Evolutionary conservation across 2,329 filamentous ascomycete species (phyloP).

Genomic region (Elsinoe arachidis): DNA sequence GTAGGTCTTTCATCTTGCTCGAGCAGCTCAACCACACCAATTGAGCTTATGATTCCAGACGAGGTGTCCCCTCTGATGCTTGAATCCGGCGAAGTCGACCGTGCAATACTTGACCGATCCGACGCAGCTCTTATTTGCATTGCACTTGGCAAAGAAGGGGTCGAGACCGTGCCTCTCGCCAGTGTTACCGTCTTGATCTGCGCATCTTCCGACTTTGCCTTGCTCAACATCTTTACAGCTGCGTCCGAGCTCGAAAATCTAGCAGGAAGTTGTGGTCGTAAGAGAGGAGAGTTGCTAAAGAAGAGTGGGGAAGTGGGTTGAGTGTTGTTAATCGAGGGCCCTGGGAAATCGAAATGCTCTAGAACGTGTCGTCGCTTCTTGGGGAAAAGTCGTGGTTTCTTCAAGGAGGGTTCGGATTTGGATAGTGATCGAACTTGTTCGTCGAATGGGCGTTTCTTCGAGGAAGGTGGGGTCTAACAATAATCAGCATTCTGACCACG

Average conservation of each 20-base stretch:
- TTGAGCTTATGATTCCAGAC: constrained; percentile 50
- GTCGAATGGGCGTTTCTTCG: neutral
- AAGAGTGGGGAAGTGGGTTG: constrained; percentile 44
- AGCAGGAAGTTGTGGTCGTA: constrained; percentile 37
- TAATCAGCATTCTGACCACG: neutral
- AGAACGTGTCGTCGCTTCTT: constrained; percentile 19
- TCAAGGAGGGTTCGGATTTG: constrained; percentile 9
- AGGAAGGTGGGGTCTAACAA: neutral
- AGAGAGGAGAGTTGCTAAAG: constrained; percentile 40
- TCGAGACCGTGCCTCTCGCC: constrained; percentile 37
- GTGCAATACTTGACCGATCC: constrained; percentile 44
- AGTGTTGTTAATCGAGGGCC: constrained; percentile 15
- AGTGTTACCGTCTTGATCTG: constrained; percentile 45
- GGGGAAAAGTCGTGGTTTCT: constrained; percentile 18
- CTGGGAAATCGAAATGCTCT: constrained; percentile 19
- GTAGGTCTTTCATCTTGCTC: constrained; percentile 70
- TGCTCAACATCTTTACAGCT: constrained; percentile 50
- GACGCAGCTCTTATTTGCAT: constrained; percentile 37
- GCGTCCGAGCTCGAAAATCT: constrained; percentile 51
- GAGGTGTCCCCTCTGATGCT: constrained; percentile 37
- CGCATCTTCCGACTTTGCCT: constrained; percentile 40
- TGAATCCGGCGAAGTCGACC: constrained; percentile 44
- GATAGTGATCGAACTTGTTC: neutral
- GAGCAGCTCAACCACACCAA: constrained; percentile 63
- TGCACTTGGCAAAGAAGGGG: constrained; percentile 19